phyloP scores from a whole-genome alignment of 192 early-diverging fungal species.

The Coemansia interrupta region DNA sequence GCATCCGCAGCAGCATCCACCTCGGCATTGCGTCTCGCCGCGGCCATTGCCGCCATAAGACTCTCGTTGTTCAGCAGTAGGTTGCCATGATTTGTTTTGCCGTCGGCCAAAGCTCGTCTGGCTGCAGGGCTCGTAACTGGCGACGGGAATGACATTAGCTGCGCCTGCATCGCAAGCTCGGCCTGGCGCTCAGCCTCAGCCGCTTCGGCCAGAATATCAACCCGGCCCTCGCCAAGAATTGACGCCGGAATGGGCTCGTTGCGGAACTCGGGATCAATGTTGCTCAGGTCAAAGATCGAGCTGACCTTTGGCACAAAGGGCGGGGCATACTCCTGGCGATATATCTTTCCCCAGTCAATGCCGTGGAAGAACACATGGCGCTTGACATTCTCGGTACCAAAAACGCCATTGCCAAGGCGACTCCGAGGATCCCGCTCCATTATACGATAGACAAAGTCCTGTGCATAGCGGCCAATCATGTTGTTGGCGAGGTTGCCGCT shows the following conservation, averaged over 20 bases:
- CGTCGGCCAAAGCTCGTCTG: slow-evolving; percentile 16
- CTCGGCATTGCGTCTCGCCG: slow-evolving; percentile 7
- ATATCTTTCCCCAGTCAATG: slow-evolving; percentile 68
- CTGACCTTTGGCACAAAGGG: slow-evolving; percentile 67
- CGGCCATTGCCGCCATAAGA: slow-evolving; percentile 12
- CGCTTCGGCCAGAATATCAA: slow-evolving; percentile 36
- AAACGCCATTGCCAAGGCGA: slow-evolving; percentile 60
- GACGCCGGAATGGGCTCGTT: slow-evolving; percentile 44
- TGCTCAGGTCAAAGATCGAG: slow-evolving; percentile 51
- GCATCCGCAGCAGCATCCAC: slow-evolving; percentile 31
- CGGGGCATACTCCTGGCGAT: slow-evolving; percentile 59
- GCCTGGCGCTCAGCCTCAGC: slow-evolving; percentile 48
- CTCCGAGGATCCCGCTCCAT: slow-evolving; percentile 60
- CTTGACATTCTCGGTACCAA: slow-evolving; percentile 60
- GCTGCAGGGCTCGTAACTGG: slow-evolving; percentile 20
- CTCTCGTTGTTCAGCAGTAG: slow-evolving; percentile 1
- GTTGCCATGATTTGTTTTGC: background rate
- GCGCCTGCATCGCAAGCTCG: slow-evolving; percentile 37
- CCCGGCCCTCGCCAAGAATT: slow-evolving; percentile 41
- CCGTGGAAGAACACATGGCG: slow-evolving; percentile 63
- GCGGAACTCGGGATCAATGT: slow-evolving; percentile 53
- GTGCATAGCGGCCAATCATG: slow-evolving; percentile 30
- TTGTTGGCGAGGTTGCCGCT: slow-evolving; percentile 11
- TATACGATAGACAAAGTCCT: slow-evolving; percentile 52
- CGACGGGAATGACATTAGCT: slow-evolving; percentile 40